Percentiles rank a stretch among this genome's conserved stretches.
Evolutionary conservation across 208 protist species (phyloP).

Genomic region (Trypanosoma scelopori): DNA sequence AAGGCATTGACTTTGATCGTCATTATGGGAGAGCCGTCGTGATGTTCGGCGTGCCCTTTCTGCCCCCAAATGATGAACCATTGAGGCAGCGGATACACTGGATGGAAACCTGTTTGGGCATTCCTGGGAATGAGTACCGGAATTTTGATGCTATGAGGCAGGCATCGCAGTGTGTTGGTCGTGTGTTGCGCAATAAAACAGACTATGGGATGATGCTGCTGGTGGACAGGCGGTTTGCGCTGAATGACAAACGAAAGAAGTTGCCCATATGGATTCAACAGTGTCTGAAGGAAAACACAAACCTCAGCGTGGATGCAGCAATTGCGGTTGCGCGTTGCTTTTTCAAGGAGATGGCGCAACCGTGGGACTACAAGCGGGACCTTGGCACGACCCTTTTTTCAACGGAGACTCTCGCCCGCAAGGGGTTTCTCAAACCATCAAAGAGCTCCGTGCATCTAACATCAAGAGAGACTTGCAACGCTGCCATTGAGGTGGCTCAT

Average conservation of each 20-base stretch:
- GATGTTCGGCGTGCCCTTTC: slow-evolving; percentile 98
- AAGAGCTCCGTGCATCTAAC: slow-evolving; percentile 6
- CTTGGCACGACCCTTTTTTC: slow-evolving; percentile 86
- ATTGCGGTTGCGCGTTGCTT: slow-evolving; percentile 89
- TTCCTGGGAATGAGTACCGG: slow-evolving; percentile 97
- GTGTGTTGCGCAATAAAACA: slow-evolving; percentile 98
- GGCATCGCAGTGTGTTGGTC: slow-evolving; percentile 99
- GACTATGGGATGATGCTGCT: slow-evolving; percentile 99
- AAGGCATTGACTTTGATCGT: slow-evolving; percentile 99
- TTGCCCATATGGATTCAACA: slow-evolving; percentile 93
- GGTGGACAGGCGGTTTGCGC: slow-evolving; percentile 96
- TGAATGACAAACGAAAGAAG: slow-evolving; percentile 94
- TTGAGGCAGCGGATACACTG: slow-evolving; percentile 96
- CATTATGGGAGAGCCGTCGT: slow-evolving; percentile 97
- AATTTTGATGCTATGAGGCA: slow-evolving; percentile 99
- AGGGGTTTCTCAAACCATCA: slow-evolving; percentile 27
- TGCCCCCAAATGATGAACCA: slow-evolving; percentile 91
- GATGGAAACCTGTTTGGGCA: slow-evolving; percentile 95
- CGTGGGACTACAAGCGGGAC: slow-evolving; percentile 86
- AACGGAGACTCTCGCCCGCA: slow-evolving; percentile 28
- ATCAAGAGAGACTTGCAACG: background rate
- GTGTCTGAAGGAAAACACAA: slow-evolving; percentile 89
- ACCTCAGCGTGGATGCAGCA: slow-evolving; percentile 88
- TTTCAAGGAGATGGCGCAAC: slow-evolving; percentile 96
- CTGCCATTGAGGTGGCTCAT: slow-evolving; percentile 3